Evolutionary conservation across 1,284 basidiomycete genomes (phyloP), one percentile per base, ranked within the genome.

Genomic region (Ceratobasidium sp.): DNA sequence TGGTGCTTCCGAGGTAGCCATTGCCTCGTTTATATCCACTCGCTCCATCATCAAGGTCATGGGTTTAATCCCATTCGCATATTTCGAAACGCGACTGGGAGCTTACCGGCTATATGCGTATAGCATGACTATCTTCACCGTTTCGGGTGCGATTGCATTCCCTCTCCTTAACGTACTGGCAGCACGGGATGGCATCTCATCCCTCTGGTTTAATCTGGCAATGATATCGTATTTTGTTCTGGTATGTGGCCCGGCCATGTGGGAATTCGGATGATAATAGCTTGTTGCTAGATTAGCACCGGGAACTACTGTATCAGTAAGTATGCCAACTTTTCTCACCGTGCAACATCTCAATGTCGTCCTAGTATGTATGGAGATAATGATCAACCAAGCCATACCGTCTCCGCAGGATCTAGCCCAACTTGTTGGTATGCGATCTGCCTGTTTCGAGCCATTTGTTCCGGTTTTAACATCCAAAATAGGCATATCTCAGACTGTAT

Each of bases 331-430:
- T 33, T 13, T 23, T 8, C 44, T 50, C 41, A 27, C 30, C 16
- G 23, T 46, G 19, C 42, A 2, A 19, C 16, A 13, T 8, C n/a
- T 42, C 6, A 11, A 21, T 50, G 5, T 13, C 21, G 13, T 36
- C 41, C 6, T 25, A 66, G 60, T 50, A 27, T 66, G 60, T 41
- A 54, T 66, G 50, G 60, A 44, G 36, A 66, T 66, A 50, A 66
- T 66, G 60, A 54, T 54, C 8, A 66, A 66, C 50, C 50, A 66
- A 30, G 60, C 60, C 19, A 50, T 50, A 8, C 60, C 60, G 27
- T 42, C 60, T 25, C 60, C 60, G 23, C 23, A 54, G 16, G 60
- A 49, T 7, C 41, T 66, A 25, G 52, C 60, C 16, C 60, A 30
- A 19, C 49, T 66, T 25, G 52, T 66, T 47, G 57, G 57, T 59